Evolutionary conservation across 305 asterid genomes (phyloP).

Genomic region (Withania somnifera): DNA sequence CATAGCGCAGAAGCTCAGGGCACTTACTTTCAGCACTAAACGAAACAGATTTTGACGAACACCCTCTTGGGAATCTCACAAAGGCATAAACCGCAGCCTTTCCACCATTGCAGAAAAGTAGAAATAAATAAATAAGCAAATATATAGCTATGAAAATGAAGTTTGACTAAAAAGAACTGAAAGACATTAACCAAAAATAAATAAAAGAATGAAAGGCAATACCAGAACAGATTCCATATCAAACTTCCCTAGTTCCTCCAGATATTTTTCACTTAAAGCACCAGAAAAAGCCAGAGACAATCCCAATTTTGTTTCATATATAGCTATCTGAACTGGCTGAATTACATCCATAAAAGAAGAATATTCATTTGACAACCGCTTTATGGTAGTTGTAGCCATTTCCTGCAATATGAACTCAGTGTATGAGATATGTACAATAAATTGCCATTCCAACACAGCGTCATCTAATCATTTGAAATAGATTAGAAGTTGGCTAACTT

Average conservation of each 20-base stretch:
- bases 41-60: constrained; percentile 34
- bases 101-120: constrained; percentile 18
- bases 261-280: constrained; percentile 18
- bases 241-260: constrained; percentile 23
- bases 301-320: constrained; percentile 90
- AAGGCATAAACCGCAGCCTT: constrained; percentile 47
- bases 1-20: constrained; percentile 28
- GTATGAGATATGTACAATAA: background rate
- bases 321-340: constrained; percentile 73
- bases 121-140: background rate
- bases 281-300: constrained; percentile 55
- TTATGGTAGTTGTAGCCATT: constrained; percentile 48
- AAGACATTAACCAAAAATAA: background rate
- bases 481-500: background rate
- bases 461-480: background rate
- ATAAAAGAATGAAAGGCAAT: constrained; percentile 7
- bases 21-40: constrained; percentile 18
- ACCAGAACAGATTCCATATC: constrained; percentile 47
- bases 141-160: background rate
- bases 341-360: constrained; percentile 52
- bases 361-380: constrained; percentile 57
- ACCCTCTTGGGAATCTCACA: constrained; percentile 68
- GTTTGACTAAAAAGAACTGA: background rate
- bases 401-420: constrained; percentile 31
- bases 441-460: background rate